Evolutionary conservation across 2,329 filamentous ascomycete species (phyloP).

Genomic region (Immersiporthe knoxdaviesiana): DNA sequence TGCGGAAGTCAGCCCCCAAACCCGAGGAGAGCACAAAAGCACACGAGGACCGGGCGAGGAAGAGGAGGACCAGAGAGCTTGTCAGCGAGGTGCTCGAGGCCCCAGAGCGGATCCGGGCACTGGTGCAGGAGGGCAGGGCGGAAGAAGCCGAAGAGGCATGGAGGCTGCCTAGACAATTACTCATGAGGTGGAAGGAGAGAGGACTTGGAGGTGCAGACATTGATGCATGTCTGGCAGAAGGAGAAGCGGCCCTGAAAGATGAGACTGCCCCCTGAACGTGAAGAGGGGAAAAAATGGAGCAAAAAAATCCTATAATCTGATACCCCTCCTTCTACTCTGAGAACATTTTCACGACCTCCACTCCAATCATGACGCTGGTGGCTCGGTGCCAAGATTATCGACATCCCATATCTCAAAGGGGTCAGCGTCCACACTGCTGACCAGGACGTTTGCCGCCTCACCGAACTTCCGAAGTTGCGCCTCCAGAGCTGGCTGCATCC

Average conservation of each 20-base stretch:
- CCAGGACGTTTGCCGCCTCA: constrained; percentile 62
- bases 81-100: constrained; percentile 66
- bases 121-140: constrained; percentile 62
- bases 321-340: constrained; percentile 7
- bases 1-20: constrained; percentile 52
- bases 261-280: constrained; percentile 15
- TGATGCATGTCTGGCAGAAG: constrained; percentile 55
- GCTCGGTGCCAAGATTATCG: constrained; percentile 31
- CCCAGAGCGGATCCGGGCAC: constrained; percentile 59
- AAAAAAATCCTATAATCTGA: constrained; percentile 13
- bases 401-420: constrained; percentile 79
- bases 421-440: constrained; percentile 82
- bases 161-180: constrained; percentile 55
- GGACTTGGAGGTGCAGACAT: constrained; percentile 60
- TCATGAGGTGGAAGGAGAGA: constrained; percentile 57
- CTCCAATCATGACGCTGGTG: constrained; percentile 19
- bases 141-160: constrained; percentile 64
- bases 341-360: background rate
- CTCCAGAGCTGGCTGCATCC: constrained; percentile 69
- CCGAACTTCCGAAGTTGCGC: constrained; percentile 56
- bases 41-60: constrained; percentile 41
- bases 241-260: constrained; percentile 52
- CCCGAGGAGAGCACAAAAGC: constrained; percentile 47
- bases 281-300: background rate
- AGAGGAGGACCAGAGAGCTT: constrained; percentile 54